Evolutionary conservation across 192 early-diverging fungal genomes (phyloP).

Genomic region (Cetraspora pellucida): DNA sequence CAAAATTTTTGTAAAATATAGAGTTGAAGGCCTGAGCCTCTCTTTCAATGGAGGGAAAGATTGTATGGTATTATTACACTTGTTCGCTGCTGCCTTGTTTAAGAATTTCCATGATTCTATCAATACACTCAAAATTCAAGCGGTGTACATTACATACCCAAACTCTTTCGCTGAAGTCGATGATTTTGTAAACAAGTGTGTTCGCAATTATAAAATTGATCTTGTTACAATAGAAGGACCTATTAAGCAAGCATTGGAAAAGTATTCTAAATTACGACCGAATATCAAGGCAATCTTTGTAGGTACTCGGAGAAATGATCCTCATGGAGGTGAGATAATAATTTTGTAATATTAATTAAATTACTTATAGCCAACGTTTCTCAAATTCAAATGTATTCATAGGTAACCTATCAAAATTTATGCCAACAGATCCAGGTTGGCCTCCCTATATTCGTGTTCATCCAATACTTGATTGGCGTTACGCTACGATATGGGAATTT

Average conservation of each 20-base stretch:
- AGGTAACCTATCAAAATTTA: slow-evolving; percentile 60
- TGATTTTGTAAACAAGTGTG: slow-evolving; percentile 76
- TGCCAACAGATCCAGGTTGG: slow-evolving; percentile 86
- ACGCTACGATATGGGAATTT: slow-evolving; percentile 83
- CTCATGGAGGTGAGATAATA: slow-evolving; percentile 59
- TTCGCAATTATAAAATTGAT: slow-evolving; percentile 69
- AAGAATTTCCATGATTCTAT: slow-evolving; percentile 33
- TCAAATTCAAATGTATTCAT: not conserved
- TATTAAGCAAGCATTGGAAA: slow-evolving; percentile 79
- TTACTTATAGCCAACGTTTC: not conserved
- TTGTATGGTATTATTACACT: slow-evolving; percentile 88
- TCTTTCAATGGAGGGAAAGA: slow-evolving; percentile 98
- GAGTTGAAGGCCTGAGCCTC: slow-evolving; percentile 65
- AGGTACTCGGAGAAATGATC: slow-evolving; percentile 76
- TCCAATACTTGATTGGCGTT: slow-evolving; percentile 90
- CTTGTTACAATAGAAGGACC: slow-evolving; percentile 66
- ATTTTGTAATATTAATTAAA: slow-evolving; percentile 12
- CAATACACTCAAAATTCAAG: slow-evolving; percentile 48
- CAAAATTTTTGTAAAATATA: slow-evolving; percentile 35
- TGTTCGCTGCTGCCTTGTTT: slow-evolving; percentile 70
- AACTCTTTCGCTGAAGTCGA: slow-evolving; percentile 88
- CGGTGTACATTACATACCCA: slow-evolving; percentile 76
- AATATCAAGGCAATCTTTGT: slow-evolving; percentile 75
- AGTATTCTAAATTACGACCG: slow-evolving; percentile 62
- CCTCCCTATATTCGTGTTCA: slow-evolving; percentile 89